Evolutionary conservation across 1,284 basidiomycete genomes (phyloP), one percentile per base, ranked within the genome.

Genomic region (Fomitiporia mediterranea): DNA sequence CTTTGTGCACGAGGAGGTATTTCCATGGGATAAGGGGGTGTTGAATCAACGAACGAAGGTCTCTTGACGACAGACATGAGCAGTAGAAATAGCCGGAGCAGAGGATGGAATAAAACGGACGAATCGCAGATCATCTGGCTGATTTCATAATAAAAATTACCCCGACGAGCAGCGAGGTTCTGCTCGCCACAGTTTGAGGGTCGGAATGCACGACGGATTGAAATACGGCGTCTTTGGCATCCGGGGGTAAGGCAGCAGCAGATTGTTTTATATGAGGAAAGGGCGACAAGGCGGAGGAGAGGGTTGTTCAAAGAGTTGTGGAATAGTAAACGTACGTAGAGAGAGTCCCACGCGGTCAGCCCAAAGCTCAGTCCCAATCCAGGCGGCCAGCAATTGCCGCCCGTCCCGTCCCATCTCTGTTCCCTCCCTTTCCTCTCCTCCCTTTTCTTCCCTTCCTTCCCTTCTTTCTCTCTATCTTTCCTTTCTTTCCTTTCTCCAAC

Each of bases 381-480:
- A 43, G n/a, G n/a, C 61, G 61, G 34, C 55, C 32, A 1, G 7
- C 42, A 27, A 38, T 37, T 25, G 6, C 43, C 43, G 19, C 43
- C 23, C n/a, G n/a, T n/a, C n/a, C n/a, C n/a, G n/a, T n/a, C n/a
- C n/a, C 13, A n/a, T 8, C 54, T 48, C 40, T 57, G 27, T 38
- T 37, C 43, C 47, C 23, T 34, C 17, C 25, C 32, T 34, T 32
- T 55, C 54, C 49, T 56, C 42, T 59, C 50, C 60, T 61, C 35
- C 51, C 65, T 61, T 55, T n/a, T n/a, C 49, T 56, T 46, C 57
- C 50, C 60, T 61, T 37, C 51, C 65, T 61, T 55, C 61, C 61
- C 59, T 60, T 27, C 52, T 23, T 53, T 3, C 66, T 67, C 7
- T 65, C 70, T 62, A 66, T 63, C 27, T 56, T 65, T 25, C 61